These are phyloP conservation scores for Leccinum griseonigrum DNA, from an alignment of 1,284 basidiomycete genomes.

Conservation along the genomic window DNA sequence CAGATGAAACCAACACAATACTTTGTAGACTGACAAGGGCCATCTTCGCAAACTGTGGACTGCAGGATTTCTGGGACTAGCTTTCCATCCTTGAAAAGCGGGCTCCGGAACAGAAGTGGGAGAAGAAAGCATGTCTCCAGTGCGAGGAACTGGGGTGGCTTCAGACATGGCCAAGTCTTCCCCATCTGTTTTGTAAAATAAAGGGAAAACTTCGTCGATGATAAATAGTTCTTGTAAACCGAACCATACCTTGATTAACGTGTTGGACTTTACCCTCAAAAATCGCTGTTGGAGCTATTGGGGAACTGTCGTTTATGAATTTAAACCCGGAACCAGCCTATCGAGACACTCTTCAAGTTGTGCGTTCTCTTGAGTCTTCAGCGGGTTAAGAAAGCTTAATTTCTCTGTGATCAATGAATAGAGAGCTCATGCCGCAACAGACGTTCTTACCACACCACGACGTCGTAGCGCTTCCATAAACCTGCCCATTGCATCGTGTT, in stretches of 20 bases:
- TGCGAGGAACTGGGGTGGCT: not conserved
- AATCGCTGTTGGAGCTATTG: slow-evolving; percentile 20
- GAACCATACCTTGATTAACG: slow-evolving; percentile 26
- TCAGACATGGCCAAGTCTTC: slow-evolving; percentile 15
- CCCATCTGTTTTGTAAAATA: slow-evolving; percentile 30
- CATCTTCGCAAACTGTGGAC: not conserved
- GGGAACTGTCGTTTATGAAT: slow-evolving; percentile 23
- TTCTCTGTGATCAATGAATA: slow-evolving; percentile 26
- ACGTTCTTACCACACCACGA: slow-evolving; percentile 42
- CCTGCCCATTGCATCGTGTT: slow-evolving; percentile 30
- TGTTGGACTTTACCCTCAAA: slow-evolving; percentile 34
- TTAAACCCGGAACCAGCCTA: slow-evolving; percentile 24
- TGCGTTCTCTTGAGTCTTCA: slow-evolving; percentile 9
- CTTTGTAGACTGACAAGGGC: not conserved
- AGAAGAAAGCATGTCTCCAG: not conserved
- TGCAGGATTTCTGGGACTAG: not conserved
- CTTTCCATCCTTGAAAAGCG: not conserved
- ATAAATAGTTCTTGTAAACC: not conserved
- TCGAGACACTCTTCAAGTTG: slow-evolving; percentile 22
- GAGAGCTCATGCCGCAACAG: not conserved
- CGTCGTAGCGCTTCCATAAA: slow-evolving; percentile 41
- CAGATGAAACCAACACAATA: not conserved
- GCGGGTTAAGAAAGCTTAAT: slow-evolving; percentile 25
- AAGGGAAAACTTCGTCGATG: not conserved
- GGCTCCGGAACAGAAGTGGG: not conserved